phyloP scores from a whole-genome alignment of 306 rosid genomes.

The Cucurbita moschata region DNA sequence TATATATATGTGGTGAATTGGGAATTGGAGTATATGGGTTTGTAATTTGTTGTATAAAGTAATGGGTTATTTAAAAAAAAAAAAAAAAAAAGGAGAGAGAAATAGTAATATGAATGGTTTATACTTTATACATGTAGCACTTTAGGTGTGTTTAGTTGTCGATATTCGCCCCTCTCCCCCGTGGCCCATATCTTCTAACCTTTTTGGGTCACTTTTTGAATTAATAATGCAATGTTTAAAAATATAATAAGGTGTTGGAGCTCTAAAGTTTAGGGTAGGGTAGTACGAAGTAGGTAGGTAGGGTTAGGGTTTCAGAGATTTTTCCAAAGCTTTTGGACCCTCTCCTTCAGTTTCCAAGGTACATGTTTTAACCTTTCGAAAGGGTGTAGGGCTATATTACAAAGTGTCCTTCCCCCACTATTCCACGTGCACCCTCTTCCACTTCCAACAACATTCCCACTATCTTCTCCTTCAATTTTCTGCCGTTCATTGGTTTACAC shows the following conservation, averaged over 20 bases:
- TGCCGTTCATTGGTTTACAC: background rate
- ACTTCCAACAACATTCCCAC: slow-evolving; percentile 22
- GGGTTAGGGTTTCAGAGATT: background rate
- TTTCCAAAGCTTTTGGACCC: slow-evolving; percentile 4
- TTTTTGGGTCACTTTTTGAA: background rate
- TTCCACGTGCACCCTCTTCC: slow-evolving; percentile 11
- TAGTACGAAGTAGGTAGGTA: background rate
- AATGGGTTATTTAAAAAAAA: background rate
- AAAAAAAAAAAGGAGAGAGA: background rate
- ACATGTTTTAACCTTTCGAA: background rate
- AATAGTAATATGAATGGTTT: slow-evolving; percentile 17
- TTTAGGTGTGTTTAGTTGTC: slow-evolving; percentile 13
- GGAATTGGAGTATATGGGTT: background rate
- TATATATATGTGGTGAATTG: background rate
- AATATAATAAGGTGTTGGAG: background rate
- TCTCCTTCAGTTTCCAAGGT: background rate
- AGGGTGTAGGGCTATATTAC: background rate
- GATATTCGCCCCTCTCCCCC: slow-evolving; percentile 15
- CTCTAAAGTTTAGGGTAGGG: background rate
- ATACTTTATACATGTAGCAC: slow-evolving; percentile 11
- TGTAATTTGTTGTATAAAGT: background rate
- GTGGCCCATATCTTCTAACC: slow-evolving; percentile 7
- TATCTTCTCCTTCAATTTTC: background rate
- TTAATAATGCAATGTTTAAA: background rate
- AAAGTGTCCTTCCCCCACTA: slow-evolving; percentile 11